Conservation (phyloP, 345 rosid species). For the Aethionema arabicum region DNA sequence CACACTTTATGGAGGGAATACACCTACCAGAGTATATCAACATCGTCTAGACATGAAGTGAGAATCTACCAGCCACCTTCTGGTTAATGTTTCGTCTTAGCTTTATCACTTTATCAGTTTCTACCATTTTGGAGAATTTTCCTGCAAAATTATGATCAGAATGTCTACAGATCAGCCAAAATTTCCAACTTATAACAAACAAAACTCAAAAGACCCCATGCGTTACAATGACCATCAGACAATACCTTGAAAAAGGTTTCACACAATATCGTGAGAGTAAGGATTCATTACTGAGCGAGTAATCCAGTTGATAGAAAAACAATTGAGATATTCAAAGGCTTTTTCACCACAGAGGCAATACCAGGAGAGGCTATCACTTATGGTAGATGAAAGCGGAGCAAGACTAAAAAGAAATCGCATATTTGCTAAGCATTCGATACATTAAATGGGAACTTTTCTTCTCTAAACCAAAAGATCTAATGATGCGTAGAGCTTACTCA, state of each 20-base stretch:
- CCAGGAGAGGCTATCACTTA: neutral
- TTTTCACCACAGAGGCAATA: neutral
- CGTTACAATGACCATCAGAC: conserved; percentile 2
- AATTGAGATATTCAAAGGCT: neutral
- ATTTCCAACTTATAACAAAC: neutral
- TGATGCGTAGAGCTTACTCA: neutral
- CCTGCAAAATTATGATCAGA: conserved; percentile 34
- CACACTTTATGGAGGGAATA: conserved; percentile 11
- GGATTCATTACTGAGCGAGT: neutral
- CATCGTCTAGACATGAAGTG: conserved; percentile 36
- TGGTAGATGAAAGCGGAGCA: neutral
- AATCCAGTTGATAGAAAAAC: conserved; percentile 5
- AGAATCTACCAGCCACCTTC: conserved; percentile 92
- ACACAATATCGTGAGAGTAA: conserved; percentile 9
- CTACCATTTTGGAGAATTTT: conserved; percentile 38
- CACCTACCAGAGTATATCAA: conserved; percentile 32
- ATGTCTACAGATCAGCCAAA: conserved; percentile 20
- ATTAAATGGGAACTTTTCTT: neutral
- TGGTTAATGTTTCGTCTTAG: conserved; percentile 40
- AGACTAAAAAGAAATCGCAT: neutral
- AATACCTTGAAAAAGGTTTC: neutral
- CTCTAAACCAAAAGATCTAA: conserved; percentile 1
- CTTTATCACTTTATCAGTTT: conserved; percentile 34
- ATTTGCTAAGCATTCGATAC: neutral
- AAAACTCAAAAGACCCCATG: neutral